These are phyloP conservation scores for Colletotrichum simmondsii DNA, from an alignment of 2,329 filamentous ascomycete genomes.

Conservation along the genomic window DNA sequence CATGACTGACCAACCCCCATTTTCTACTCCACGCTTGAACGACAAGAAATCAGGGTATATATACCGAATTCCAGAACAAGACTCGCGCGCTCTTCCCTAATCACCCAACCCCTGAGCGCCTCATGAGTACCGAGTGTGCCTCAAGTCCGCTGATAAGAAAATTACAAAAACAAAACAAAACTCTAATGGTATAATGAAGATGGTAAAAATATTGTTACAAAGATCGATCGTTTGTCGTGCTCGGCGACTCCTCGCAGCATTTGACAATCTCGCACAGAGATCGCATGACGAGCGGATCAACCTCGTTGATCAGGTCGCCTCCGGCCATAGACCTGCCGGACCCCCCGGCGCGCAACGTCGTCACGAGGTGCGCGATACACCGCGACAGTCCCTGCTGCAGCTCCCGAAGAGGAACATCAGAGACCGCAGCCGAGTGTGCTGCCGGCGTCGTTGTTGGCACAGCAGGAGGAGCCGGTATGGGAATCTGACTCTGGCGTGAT, in stretches of 20 bases:
- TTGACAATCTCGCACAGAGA: conserved; percentile 56
- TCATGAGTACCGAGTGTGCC: neutral
- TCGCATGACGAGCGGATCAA: conserved; percentile 51
- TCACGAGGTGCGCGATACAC: conserved; percentile 62
- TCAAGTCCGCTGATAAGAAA: neutral
- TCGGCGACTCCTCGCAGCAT: conserved; percentile 33
- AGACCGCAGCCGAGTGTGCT: neutral
- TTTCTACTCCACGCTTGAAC: conserved; percentile 10
- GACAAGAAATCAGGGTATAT: conserved; percentile 25
- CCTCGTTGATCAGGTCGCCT: conserved; percentile 40
- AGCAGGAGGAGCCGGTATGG: conserved; percentile 15
- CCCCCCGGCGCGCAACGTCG: conserved; percentile 50
- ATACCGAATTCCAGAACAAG: conserved; percentile 19
- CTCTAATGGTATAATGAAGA: neutral
- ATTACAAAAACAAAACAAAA: neutral
- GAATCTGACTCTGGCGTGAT: conserved; percentile 22
- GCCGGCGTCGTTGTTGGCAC: neutral
- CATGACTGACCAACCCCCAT: neutral
- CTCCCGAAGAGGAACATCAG: conserved; percentile 51
- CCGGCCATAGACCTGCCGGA: conserved; percentile 13
- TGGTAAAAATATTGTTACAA: neutral
- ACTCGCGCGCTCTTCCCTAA: neutral
- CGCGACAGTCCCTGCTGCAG: conserved; percentile 61
- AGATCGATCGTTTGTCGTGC: conserved; percentile 1
- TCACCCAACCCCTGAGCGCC: too few relatives aligned